Base-by-base conservation (phyloP, 2,329 filamentous ascomycete species). In the Cytospora paraplurivora region DNA sequence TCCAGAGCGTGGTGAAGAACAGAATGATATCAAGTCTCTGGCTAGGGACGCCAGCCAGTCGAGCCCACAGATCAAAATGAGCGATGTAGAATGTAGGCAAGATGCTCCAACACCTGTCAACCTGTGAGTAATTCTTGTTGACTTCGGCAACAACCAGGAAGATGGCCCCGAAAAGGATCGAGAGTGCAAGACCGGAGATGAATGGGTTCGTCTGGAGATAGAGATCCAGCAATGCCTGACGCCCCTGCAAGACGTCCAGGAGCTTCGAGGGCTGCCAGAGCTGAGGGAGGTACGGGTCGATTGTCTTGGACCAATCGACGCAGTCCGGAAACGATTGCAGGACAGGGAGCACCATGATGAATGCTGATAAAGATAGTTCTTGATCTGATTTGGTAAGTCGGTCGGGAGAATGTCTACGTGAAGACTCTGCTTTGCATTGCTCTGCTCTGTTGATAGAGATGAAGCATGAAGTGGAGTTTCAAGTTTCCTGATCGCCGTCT, bases 101-200 rank as follows among this genome's bases (percentile, higher is more conserved):
- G 66, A 99, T 82, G 73, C 92, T 95, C 95, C 95, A 99, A 70
- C 89, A 79, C 56, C 95, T 87, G 76, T 99, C 95, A 50, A 99
- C 89, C 77, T 99, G 95, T n/a, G 93, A 97, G 76, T 93, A 97
- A 76, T 99, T 99, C 72, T 85, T 85, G 77, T 96, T 98, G 78
- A 92, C 77, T 76, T 98, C 94, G 1, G 93, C 91, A 6, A 87
- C 79, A 37, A 94, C 72, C 32, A 97, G 79, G 71, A 96, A 90
- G 34, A 95, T 71, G 6, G 83, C 83, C 1, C 87, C 87, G n/a
- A 96, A 75, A 49, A 87, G 81, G 19, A 96, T 70, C 3, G 91
- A 89, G 59, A 91, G 84, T 0, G 86, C 88, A 67, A 96, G 82
- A 3, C 86, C 90, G 0, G 86, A 88, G 34, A 97, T 82, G 50